Conservation (phyloP, 371 early-diverging fungal genomes). For the Lichtheimia corymbifera region DNA sequence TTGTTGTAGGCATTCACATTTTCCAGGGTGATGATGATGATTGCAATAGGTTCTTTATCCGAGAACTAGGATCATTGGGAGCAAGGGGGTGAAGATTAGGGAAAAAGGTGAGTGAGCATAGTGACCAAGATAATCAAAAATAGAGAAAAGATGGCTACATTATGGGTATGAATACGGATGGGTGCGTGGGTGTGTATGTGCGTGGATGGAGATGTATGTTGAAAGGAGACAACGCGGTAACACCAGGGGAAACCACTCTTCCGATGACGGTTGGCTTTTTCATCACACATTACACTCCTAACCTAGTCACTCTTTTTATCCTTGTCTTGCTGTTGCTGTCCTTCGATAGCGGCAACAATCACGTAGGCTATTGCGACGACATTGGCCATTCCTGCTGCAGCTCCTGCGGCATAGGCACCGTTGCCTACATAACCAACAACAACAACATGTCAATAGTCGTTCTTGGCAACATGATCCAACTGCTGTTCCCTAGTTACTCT, state of each 20-base stretch:
- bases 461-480: no score
- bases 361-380: slow-evolving; percentile 45
- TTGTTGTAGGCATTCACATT: no score
- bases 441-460: neutral
- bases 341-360: slow-evolving; percentile 38
- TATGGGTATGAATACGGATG: neutral
- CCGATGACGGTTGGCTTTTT: slow-evolving; percentile 9
- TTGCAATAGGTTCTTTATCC: no score
- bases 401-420: slow-evolving; percentile 50
- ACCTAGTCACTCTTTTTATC: slow-evolving; percentile 14
- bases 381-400: slow-evolving; percentile 48
- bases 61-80: no score
- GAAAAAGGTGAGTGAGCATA: neutral
- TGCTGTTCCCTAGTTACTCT: neutral
- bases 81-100: neutral
- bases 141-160: neutral
- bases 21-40: no score
- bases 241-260: neutral
- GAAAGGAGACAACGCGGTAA: slow-evolving; percentile 4
- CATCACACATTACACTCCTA: no score
- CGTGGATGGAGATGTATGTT: neutral
- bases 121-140: neutral
- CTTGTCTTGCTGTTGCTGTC: slow-evolving; percentile 18
- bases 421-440: slow-evolving; percentile 32
- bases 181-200: neutral